phyloP scores from a whole-genome alignment of 345 rosid genomes.

The Cardamine resedifolia region DNA sequence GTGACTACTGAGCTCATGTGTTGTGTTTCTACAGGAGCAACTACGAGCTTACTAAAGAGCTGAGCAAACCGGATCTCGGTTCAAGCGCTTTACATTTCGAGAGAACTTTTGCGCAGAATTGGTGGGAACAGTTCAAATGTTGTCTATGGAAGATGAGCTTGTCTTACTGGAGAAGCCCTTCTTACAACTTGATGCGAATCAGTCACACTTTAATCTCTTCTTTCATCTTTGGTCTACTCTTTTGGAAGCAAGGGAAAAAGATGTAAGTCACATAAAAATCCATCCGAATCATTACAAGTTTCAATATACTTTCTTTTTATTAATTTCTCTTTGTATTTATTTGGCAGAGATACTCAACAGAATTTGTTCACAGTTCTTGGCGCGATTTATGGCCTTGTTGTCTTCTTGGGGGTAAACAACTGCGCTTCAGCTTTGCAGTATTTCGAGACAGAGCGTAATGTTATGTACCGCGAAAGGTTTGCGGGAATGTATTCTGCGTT shows the following conservation, averaged over 20 bases:
- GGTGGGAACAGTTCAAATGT: conserved; percentile 65
- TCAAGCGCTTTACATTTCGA: conserved; percentile 61
- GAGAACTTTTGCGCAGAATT: conserved; percentile 51
- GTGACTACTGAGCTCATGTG: conserved; percentile 4
- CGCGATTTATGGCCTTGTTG: conserved; percentile 44
- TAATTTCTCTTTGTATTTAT: neutral
- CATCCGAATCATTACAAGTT: neutral
- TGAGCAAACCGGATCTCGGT: conserved; percentile 46
- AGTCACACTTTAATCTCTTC: conserved; percentile 40
- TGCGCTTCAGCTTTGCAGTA: conserved; percentile 59
- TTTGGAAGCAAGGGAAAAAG: conserved; percentile 67
- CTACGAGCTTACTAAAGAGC: conserved; percentile 45
- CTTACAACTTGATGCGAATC: conserved; percentile 63
- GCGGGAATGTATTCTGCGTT: conserved; percentile 83
- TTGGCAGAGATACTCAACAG: conserved; percentile 61
- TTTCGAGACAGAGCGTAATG: conserved; percentile 59
- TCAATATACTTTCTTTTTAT: neutral
- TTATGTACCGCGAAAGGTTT: conserved; percentile 73
- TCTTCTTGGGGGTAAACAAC: conserved; percentile 67
- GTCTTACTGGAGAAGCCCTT: conserved; percentile 88
- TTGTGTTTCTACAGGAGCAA: conserved; percentile 43
- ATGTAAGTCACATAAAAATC: conserved; percentile 47
- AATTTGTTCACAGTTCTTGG: conserved; percentile 61
- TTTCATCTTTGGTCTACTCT: conserved; percentile 56
- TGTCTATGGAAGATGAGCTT: conserved; percentile 77